Base-by-base conservation (phyloP, 2,329 filamentous ascomycete species). In the Ophiosphaerella korrae region DNA sequence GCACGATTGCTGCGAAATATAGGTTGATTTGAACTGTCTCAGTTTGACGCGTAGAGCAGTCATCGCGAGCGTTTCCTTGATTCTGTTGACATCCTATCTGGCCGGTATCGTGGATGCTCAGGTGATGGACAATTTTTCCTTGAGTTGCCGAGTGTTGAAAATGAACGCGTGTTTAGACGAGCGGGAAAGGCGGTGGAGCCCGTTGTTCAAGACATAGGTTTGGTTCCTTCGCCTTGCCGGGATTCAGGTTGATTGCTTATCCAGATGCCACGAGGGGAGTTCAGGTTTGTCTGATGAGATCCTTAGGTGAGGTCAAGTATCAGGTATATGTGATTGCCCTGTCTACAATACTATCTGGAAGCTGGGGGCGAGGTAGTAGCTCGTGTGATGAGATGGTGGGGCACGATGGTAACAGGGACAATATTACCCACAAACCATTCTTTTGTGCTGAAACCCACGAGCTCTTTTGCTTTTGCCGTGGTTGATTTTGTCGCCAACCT, bases 151-250 rank as follows among this genome's bases (percentile, higher is more conserved):
- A 66, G 70, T 37, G 67, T 71, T 18, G 69, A 29, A 13, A 80
- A 81, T 54, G 78, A 78, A 0, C 57, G 45, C 12, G 63, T 74
- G 12, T 78, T 77, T 2, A 70, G 71, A 57, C 68, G 77, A n/a
- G 74, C 76, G 0, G 68, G 74, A 2, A 77, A 76, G 0, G 77
- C 81, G 1, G 18, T 81, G 78, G 75, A 79, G 82, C 42, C 78
- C 78, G 11, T 59, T 80, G 16, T 82, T 81, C 57, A 72, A 73
- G 48, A 71, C 72, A 63, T 72, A 26, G 9, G 54, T 46, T 12
- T 2, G 29, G 4, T 32, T 31, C 3, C n/a, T 31, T 14, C 18
- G 8, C n/a, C 14, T 24, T 33, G 24, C 11, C 33, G n/a, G 14
- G 9, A 42, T 31, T 14, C 31, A 31, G 24, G 42, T 45, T 55